phyloP scores from a whole-genome alignment of 345 rosid genomes.

The Eucalyptus tenuipes region DNA sequence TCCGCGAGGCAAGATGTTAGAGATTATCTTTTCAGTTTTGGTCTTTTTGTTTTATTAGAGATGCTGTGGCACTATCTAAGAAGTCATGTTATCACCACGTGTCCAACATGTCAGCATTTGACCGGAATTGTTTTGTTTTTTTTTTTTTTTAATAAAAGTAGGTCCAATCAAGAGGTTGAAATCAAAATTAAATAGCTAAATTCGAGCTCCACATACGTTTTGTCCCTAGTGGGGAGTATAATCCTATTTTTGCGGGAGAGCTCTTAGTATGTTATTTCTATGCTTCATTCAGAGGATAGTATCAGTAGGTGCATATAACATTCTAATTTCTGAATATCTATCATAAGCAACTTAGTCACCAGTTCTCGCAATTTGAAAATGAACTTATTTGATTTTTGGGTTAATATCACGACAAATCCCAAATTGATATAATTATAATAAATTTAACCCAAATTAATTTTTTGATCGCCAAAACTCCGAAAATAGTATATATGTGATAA shows the following conservation, averaged over 20 bases:
- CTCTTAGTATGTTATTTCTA: neutral
- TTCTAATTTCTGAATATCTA: neutral
- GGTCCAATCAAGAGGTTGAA: no score
- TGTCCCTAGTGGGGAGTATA: neutral
- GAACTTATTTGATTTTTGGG: neutral
- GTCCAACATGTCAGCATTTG: neutral
- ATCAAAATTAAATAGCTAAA: no score
- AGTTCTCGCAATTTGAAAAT: neutral
- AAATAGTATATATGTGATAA: no score
- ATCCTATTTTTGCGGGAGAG: neutral
- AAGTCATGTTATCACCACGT: neutral
- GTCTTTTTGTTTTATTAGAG: neutral
- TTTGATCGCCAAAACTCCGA: accelerated
- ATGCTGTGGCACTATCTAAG: no score
- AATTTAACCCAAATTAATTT: no score
- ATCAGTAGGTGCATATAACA: neutral
- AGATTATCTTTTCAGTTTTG: neutral
- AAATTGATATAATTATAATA: no score
- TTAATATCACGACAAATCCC: no score
- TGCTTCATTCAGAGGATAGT: neutral
- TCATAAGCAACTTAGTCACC: neutral
- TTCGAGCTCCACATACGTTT: neutral
- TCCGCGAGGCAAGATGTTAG: neutral
- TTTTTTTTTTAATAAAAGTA: neutral
- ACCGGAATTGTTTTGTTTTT: neutral